A percentile compares a stretch with the other conserved stretches of the same genome.
Conservation (phyloP, 176 grass and related monocot genomes). For the Pontederia crassipes region DNA sequence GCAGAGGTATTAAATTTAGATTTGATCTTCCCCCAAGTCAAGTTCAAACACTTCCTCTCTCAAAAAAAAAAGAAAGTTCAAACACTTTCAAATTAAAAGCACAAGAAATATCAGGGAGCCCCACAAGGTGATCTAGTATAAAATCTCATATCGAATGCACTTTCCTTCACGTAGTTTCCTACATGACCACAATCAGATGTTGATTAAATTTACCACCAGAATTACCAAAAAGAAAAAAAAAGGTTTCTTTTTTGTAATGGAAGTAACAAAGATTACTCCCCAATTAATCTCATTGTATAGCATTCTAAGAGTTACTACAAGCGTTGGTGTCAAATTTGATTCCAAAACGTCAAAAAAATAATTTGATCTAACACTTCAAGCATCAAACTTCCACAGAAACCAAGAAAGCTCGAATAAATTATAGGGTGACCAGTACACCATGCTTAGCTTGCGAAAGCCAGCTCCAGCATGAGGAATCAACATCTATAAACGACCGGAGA, state of each 20-base stretch:
- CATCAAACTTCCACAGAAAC: background rate
- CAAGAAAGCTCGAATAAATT: background rate
- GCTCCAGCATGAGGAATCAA: conserved; percentile 43
- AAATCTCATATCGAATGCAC: background rate
- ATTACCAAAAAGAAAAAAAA: conserved; percentile 24
- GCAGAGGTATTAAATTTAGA: no score
- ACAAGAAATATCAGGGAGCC: no score
- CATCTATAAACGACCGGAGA: conserved; percentile 48
- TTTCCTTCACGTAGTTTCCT: conserved; percentile 26
- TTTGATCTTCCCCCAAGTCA: no score
- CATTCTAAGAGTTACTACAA: no score
- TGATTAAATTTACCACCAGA: conserved; percentile 41
- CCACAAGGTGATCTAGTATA: no score
- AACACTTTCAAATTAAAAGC: no score
- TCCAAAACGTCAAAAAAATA: no score
- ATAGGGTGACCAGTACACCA: background rate
- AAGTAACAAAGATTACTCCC: background rate
- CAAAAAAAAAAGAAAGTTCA: no score
- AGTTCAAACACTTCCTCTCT: no score
- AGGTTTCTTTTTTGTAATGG: conserved; percentile 5
- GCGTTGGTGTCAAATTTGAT: no score
- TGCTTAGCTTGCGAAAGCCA: conserved; percentile 41
- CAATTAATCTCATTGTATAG: no score
- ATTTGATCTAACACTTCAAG: background rate
- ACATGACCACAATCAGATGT: conserved; percentile 51